These are phyloP conservation scores for Inonotus hispidus DNA, from an alignment of 1,284 basidiomycete species.

Conservation along the genomic window DNA sequence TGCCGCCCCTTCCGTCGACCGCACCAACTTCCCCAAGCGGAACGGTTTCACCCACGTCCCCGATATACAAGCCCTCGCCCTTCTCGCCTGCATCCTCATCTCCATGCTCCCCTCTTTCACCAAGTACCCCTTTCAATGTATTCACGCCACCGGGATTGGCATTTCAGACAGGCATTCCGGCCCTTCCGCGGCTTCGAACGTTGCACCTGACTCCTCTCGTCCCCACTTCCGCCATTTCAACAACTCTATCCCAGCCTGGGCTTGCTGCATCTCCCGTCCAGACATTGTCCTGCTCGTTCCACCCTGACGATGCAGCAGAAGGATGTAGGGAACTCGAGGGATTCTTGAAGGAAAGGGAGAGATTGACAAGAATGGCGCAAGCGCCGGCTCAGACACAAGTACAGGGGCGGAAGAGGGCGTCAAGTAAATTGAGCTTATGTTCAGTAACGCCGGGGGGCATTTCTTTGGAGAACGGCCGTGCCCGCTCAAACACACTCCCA, in stretches of 20 bases:
- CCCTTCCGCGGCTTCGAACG: constrained; percentile 43
- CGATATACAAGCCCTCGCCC: not conserved
- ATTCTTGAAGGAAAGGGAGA: constrained; percentile 46
- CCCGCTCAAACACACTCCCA: not conserved
- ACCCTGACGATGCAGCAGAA: constrained; percentile 54
- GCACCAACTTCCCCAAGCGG: constrained; percentile 29
- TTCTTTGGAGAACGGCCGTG: not conserved
- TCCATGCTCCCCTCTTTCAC: not conserved
- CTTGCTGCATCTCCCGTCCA: constrained; percentile 59
- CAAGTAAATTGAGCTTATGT: constrained; percentile 3
- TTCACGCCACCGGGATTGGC: not conserved
- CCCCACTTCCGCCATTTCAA: constrained; percentile 52
- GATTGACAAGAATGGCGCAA: not conserved
- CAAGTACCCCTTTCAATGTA: not conserved
- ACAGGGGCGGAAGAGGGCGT: constrained; percentile 9
- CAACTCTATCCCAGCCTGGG: constrained; percentile 43
- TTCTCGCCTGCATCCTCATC: not conserved
- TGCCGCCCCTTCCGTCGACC: constrained; percentile 37
- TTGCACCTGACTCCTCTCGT: constrained; percentile 58
- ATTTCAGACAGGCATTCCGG: not conserved
- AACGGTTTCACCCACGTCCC: not conserved
- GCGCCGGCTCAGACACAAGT: not conserved
- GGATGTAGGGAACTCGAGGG: constrained; percentile 49
- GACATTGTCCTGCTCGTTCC: constrained; percentile 50
- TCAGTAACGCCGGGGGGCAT: not conserved